phyloP scores from a whole-genome alignment of 495 filamentous ascomycete genomes.

The Hyaloscypha variabilis region DNA sequence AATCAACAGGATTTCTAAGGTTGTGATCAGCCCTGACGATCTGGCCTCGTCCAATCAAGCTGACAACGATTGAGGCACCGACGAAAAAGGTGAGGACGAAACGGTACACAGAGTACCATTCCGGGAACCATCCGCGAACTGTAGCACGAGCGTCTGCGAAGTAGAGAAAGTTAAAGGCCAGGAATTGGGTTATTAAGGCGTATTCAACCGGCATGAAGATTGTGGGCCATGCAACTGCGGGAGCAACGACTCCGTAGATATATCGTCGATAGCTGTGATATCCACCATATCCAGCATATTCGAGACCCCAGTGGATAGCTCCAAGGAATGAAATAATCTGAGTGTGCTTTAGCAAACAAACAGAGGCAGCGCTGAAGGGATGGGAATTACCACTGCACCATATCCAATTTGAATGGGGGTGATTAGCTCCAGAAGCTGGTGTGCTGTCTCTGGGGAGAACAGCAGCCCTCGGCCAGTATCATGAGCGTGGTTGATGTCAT shows the following conservation, averaged over 20 bases:
- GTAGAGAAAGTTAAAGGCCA: slow-evolving; percentile 87
- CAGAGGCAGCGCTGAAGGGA: not conserved
- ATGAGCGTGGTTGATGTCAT: slow-evolving; percentile 70
- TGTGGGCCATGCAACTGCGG: slow-evolving; percentile 92
- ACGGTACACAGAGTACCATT: slow-evolving; percentile 92
- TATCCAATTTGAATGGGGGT: slow-evolving; percentile 94
- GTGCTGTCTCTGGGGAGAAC: slow-evolving; percentile 66
- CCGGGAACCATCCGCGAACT: slow-evolving; percentile 77
- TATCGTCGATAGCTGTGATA: slow-evolving; percentile 76
- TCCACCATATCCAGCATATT: slow-evolving; percentile 77
- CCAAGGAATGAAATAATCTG: slow-evolving; percentile 95
- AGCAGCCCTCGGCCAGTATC: slow-evolving; percentile 59
- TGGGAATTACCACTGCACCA: slow-evolving; percentile 73
- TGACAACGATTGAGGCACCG: slow-evolving; percentile 83
- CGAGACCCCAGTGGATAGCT: slow-evolving; percentile 92
- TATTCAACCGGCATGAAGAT: slow-evolving; percentile 83
- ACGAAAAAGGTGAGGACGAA: slow-evolving; percentile 96
- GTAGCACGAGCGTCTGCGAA: slow-evolving; percentile 82
- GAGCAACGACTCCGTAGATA: slow-evolving; percentile 77
- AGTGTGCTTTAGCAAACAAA: slow-evolving; percentile 15
- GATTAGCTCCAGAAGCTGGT: slow-evolving; percentile 72
- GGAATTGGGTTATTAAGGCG: slow-evolving; percentile 88
- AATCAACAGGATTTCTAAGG: slow-evolving; percentile 55
- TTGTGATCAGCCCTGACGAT: slow-evolving; percentile 59
- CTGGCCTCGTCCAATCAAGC: slow-evolving; percentile 83